These are phyloP conservation scores for Cytospora chrysosperma DNA, from an alignment of 2,329 filamentous ascomycete species.

Conservation along the genomic window DNA sequence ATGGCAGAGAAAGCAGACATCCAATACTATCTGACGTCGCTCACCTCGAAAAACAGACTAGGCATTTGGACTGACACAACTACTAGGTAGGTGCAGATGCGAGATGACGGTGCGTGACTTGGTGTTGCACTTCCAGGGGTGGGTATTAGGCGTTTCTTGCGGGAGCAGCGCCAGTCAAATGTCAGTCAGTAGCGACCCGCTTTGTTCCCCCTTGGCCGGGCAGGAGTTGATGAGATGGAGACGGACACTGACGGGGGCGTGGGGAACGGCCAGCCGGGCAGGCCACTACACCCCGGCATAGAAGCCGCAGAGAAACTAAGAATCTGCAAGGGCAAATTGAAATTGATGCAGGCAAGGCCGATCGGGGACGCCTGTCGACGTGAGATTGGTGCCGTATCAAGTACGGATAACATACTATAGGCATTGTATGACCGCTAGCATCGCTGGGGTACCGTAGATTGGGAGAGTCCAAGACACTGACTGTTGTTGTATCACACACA, in stretches of 20 bases:
- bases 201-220: background rate
- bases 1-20: background rate
- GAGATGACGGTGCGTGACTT: background rate
- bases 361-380: conserved; percentile 4
- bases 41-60: background rate
- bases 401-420: too few species aligned
- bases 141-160: conserved; percentile 2
- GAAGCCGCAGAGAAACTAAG: conserved; percentile 13
- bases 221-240: background rate
- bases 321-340: conserved; percentile 22
- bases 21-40: background rate
- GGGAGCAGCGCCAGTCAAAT: conserved; percentile 17
- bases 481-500: background rate
- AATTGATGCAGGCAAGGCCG: conserved; percentile 15
- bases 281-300: conserved; percentile 14
- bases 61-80: too few species aligned
- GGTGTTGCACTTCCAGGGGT: conserved; percentile 15
- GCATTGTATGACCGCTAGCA: background rate
- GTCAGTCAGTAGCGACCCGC: conserved; percentile 11
- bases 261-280: conserved; percentile 15
- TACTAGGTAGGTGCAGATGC: background rate
- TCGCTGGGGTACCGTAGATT: background rate
- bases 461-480: background rate
- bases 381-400: background rate
- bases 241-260: conserved; percentile 9